Base-by-base conservation (phyloP, 2,329 filamentous ascomycete species). In the Curvularia eragrostidis region DNA sequence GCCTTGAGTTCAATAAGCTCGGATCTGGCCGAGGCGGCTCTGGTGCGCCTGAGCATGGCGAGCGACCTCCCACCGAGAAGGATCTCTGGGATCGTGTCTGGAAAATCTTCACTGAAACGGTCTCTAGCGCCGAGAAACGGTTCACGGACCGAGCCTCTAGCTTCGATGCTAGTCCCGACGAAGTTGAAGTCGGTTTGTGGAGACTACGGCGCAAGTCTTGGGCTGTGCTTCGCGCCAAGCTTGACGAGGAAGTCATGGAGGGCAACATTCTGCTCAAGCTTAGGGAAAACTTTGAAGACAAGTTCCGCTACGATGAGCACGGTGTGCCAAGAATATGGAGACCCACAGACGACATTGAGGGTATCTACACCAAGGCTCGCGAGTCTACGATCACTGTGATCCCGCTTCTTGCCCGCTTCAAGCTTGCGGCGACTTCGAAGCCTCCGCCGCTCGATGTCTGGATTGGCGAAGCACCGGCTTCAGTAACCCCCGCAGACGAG, bases 201-300 rank as follows among this genome's bases (percentile, higher is more conserved):
- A 87, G 93, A 55, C 80, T 99, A 64, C 88, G 94, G 58, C 88
- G 94, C 63, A 98, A 98, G 83, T 95, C 91, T 61, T 99, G 95
- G 95, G 89, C 89, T 39, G 93, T 94, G 13, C 83, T 99, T 60
- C 87, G 91, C 44, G 89, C 92, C 58, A 95, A 91, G 81, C 90
- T 99, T 61, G 94, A 98, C 34, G 95, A 99, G 73, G 95, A 99
- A 78, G 91, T 97, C 73, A 96, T 96, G 88, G 95, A 98, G 79
- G 94, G 94, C 70, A 99, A 98, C 73, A 88, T 99, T 52, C 82
- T 98, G 32, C 83, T 98, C 67, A 99, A 99, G 82, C 86, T 99
- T 50, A 88, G 95, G 34, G 95, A 99, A 78, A 98, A 97, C 80
- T 99, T 99, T 67, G 95, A 99, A 79, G 95, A 99, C 81, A 97